Conservation (phyloP, 345 rosid species). For the Erysimum cheiranthoides region DNA sequence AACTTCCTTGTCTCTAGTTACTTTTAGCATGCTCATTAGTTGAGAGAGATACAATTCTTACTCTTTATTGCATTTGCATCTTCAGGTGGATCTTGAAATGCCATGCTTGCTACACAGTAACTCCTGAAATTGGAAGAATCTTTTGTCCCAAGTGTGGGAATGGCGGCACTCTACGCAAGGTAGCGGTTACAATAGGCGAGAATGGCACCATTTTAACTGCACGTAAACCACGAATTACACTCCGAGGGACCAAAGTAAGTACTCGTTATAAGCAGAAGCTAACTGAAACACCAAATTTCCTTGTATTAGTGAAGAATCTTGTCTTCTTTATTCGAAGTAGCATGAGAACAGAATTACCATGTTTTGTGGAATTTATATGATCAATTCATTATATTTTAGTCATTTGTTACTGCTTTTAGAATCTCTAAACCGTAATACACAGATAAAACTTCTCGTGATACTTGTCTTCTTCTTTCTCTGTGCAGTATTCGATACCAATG, state of each 20-base stretch:
- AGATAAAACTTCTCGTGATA: background rate
- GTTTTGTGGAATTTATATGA: background rate
- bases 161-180: constrained; percentile 89
- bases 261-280: background rate
- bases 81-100: constrained; percentile 92
- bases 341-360: background rate
- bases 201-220: constrained; percentile 74
- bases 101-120: constrained; percentile 92
- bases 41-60: constrained; percentile 26
- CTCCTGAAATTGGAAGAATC: constrained; percentile 80
- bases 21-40: background rate
- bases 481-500: constrained; percentile 83
- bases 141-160: constrained; percentile 98
- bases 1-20: background rate
- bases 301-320: background rate
- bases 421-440: background rate
- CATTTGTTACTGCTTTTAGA: background rate
- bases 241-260: constrained; percentile 90
- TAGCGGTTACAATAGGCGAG: constrained; percentile 82
- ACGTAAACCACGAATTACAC: constrained; percentile 64
- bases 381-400: background rate
- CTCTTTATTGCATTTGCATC: constrained; percentile 18
- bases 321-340: background rate
- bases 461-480: constrained; percentile 22
- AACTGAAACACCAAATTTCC: background rate